Conservation (phyloP, 495 filamentous ascomycete species). For the Penicillium nucicola region DNA sequence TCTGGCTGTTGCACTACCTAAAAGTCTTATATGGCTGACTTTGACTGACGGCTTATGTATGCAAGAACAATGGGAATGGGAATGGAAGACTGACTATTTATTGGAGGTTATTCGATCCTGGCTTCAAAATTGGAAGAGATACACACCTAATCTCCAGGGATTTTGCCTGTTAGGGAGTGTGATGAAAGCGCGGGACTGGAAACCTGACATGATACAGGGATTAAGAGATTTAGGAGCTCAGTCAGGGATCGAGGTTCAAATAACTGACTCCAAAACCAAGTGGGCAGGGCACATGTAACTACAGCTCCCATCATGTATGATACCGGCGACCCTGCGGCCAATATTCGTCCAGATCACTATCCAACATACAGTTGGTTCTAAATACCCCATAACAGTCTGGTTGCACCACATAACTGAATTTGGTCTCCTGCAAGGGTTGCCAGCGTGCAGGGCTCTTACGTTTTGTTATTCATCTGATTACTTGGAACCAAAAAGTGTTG, state of each 20-base stretch:
- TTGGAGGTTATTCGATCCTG: conserved; percentile 1
- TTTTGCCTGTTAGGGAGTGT: neutral
- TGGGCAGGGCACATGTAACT: too few species aligned
- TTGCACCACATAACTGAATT: too few species aligned
- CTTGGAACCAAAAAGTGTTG: neutral
- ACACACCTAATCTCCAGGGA: neutral
- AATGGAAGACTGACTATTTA: neutral
- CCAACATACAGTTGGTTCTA: too few species aligned
- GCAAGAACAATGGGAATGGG: conserved; percentile 5
- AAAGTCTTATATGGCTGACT: conserved; percentile 3
- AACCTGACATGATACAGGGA: neutral
- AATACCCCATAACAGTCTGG: too few species aligned
- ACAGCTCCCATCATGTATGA: too few species aligned
- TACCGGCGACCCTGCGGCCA: too few species aligned
- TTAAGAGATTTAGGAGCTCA: neutral
- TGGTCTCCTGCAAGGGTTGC: too few species aligned
- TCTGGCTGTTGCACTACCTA: neutral
- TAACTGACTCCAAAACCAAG: neutral
- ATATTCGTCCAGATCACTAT: too few species aligned
- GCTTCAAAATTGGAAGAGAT: conserved; percentile 4
- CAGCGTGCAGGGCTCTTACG: too few species aligned
- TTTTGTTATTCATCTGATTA: too few species aligned
- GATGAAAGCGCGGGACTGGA: neutral
- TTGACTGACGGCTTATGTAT: conserved; percentile 2
- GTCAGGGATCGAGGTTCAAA: neutral